Evolutionary conservation across 768 basidiomycete species (phyloP), one percentile per base, ranked within the genome.

Genomic region (Chalciporus chontae): DNA sequence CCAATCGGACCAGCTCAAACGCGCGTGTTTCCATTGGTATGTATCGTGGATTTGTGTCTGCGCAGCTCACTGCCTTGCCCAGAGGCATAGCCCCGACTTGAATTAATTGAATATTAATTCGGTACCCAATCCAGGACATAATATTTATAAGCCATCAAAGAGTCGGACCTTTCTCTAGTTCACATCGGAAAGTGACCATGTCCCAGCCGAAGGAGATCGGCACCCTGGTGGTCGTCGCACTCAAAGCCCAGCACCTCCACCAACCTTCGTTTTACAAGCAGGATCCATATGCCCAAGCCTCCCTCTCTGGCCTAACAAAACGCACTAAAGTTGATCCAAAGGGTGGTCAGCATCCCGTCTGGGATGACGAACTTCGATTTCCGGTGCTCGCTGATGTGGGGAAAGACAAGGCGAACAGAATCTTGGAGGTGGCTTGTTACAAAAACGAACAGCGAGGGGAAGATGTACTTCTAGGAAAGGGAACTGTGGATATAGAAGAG

Each of bases 341-440:
- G 63, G 94, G 94, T 3, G 94, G 94, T 0, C 94, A 97, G 63
- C 87, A 90, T 67, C 94, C 94, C 2, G 80, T 85, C 51, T 97
- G 94, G 92, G 94, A 96, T 63, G 83, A 83, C 29, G 93, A 96
- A 67, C 67, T 94, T 45, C 81, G 91, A 38, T 84, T 93, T 65
- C 77, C 84, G 5, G 75, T 97, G 41, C 65, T 78, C 57, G 82
- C 80, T 58, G 77, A 79, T n/a, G 65, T 63, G 8, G 78, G 79
- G 29, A 81, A 82, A 54, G 66, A 68, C 41, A 65, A 45, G 5
- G 43, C 31, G 19, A 72, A 74, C 55, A 72, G 85, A 65, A 80
- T 75, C 45, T 65, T 96, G 37, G 81, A 85, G 55, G 74, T 95
- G 1, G 78, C 84, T 13, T 91, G 90, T 62, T 95, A 79, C 72